Percentiles rank a stretch among this genome's conserved stretches.
These are phyloP conservation scores for Capronia coronata DNA, from an alignment of 2,329 filamentous ascomycete genomes.

Conservation along the genomic window DNA sequence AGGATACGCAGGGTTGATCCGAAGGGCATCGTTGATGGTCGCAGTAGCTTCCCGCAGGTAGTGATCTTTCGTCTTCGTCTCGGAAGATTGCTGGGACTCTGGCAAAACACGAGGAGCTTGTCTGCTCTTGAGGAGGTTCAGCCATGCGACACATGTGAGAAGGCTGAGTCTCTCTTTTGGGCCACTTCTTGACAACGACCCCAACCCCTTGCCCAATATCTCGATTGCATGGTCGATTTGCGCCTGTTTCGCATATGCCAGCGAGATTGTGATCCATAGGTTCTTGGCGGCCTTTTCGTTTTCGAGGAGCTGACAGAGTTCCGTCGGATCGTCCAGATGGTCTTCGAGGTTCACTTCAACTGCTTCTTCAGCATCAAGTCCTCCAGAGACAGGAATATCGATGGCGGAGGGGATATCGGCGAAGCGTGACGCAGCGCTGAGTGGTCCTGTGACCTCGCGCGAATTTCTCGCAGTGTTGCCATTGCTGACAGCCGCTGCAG, in stretches of 20 bases:
- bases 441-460: slow-evolving; percentile 2
- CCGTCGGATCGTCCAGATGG: slow-evolving; percentile 85
- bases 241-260: slow-evolving; percentile 93
- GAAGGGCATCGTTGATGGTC: slow-evolving; percentile 88
- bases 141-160: slow-evolving; percentile 79
- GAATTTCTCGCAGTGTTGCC: slow-evolving; percentile 8
- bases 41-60: slow-evolving; percentile 87
- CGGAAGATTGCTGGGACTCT: slow-evolving; percentile 59
- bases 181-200: slow-evolving; percentile 61
- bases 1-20: slow-evolving; percentile 85
- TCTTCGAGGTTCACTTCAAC: slow-evolving; percentile 93
- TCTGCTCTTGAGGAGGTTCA: slow-evolving; percentile 83
- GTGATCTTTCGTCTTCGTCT: slow-evolving; percentile 84
- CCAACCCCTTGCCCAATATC: slow-evolving; percentile 64
- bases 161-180: slow-evolving; percentile 66
- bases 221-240: slow-evolving; percentile 79
- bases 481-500: slow-evolving; percentile 15
- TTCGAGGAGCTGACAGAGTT: slow-evolving; percentile 90
- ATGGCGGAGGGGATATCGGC: slow-evolving; percentile 57
- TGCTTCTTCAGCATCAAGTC: slow-evolving; percentile 56
- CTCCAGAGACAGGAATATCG: slow-evolving; percentile 57
- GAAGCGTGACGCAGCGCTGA: slow-evolving; percentile 41
- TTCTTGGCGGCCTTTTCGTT: slow-evolving; percentile 85
- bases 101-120: slow-evolving; percentile 64
- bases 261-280: slow-evolving; percentile 96